Evolutionary conservation across 306 rosid species (phyloP), one percentile per base, ranked within the genome.

Genomic region (Fragaria nilgerrensis): DNA sequence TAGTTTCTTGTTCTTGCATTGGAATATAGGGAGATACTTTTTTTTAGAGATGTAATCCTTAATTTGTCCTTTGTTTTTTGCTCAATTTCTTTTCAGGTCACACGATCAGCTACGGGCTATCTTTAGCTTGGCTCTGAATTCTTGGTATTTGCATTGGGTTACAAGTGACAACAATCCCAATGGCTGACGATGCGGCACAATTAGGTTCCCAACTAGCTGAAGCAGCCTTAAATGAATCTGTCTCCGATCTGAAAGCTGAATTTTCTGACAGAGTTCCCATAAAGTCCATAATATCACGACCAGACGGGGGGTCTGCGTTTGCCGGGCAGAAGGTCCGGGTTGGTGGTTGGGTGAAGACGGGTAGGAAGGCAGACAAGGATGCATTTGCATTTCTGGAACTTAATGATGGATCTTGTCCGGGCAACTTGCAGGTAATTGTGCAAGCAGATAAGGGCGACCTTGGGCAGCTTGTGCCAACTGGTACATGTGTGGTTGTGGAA

Each of bases 261-360:
- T 96, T 96, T 85, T 96, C 99, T 0, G 96, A 96, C 72, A 89
- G 98, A 0, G 91, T 91, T n/a, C 89, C 79, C 12, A 92, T 96
- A 75, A 77, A 81, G 22, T 80, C 94, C 75, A 91, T 96, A 12
- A 75, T 96, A 19, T 82, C 80, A 27, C 91, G 93, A 0, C 74
- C 85, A 1, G 97, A 95, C 37, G 91, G 98, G 20, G 99, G 99
- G 0, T 80, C 98, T 0, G 94, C 88, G 17, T 88, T 92, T 0
- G 86, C 97, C 0, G 96, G 94, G 10, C 83, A 74, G 59, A 79
- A 75, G 9, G 90, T 87, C 2, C 84, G 99, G 43, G 55, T 89
- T 0, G 96, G 98, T 9, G 99, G 99, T 0, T 96, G 99, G 98
- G 99, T 95, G 47, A 96, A 92, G 86, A 96, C 96, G 0, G 99